Conservation (phyloP, 352 stramenopile species). For the Pythium guiyangense region DNA sequence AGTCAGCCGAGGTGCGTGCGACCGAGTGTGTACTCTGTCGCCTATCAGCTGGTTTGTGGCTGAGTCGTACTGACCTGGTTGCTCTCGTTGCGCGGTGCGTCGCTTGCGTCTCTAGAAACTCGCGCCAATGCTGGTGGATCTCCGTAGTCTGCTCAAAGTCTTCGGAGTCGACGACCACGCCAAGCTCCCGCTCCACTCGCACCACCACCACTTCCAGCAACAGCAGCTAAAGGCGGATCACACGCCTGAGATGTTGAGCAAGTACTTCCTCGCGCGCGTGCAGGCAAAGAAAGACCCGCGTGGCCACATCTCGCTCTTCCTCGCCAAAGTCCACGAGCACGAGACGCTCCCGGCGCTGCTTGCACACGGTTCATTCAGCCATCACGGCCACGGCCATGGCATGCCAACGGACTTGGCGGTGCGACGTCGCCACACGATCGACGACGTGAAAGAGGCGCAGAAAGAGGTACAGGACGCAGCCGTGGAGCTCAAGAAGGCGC, state of each 20-base stretch:
- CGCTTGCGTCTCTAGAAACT: conserved; percentile 23
- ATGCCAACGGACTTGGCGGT: conserved; percentile 48
- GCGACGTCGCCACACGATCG: conserved; percentile 73
- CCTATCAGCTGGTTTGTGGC: neutral
- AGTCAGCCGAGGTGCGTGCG: conserved; percentile 22
- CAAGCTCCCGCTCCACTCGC: conserved; percentile 7
- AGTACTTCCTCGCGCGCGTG: conserved; percentile 71
- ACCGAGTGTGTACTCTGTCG: too few relatives aligned
- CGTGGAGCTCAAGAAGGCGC: conserved; percentile 68
- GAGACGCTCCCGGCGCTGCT: conserved; percentile 53
- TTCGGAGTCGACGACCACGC: conserved; percentile 25
- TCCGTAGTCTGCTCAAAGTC: conserved; percentile 36
- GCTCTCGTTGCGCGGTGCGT: neutral
- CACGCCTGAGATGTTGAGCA: conserved; percentile 39
- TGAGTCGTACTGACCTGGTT: neutral
- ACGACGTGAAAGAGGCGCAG: conserved; percentile 72
- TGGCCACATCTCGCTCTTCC: conserved; percentile 38
- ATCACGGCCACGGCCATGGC: conserved; percentile 17
- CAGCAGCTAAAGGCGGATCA: conserved; percentile 5
- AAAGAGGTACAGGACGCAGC: conserved; percentile 65
- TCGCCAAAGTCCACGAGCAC: conserved; percentile 70
- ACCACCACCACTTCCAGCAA: conserved; percentile 2
- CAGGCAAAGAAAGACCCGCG: conserved; percentile 51
- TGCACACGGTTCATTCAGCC: conserved; percentile 5
- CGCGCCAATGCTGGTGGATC: conserved; percentile 49